A percentile compares a stretch with the other conserved stretches of the same genome.
These are phyloP conservation scores for Chlamydomonas sp. DNA, from an alignment of 139 green algal genomes.

Conservation along the genomic window DNA sequence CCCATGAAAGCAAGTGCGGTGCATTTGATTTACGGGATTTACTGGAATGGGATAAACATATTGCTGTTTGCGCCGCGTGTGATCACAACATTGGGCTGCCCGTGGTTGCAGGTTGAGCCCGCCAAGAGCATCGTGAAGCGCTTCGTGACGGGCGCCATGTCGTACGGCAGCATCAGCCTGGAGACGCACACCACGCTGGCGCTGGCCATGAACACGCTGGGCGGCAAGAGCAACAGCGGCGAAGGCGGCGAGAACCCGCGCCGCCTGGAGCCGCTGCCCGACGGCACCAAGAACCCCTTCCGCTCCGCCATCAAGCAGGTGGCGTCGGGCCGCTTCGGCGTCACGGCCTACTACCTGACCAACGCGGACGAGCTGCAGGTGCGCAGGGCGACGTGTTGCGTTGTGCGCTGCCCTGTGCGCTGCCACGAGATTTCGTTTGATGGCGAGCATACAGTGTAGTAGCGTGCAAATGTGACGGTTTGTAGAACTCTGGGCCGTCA, in stretches of 20 bases:
- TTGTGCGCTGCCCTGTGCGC: slow-evolving; percentile 54
- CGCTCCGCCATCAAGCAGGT: slow-evolving; percentile 92
- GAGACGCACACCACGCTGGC: slow-evolving; percentile 95
- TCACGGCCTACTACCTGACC: slow-evolving; percentile 94
- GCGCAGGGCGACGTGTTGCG: not conserved
- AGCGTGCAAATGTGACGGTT: too few species aligned
- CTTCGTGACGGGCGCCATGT: slow-evolving; percentile 86
- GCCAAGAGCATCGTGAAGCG: slow-evolving; percentile 91
- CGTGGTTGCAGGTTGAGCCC: slow-evolving; percentile 74
- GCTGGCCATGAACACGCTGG: slow-evolving; percentile 95
- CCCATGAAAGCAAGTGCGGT: too few species aligned
- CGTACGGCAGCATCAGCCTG: slow-evolving; percentile 82
- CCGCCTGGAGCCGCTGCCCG: slow-evolving; percentile 78
- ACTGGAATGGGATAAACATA: not conserved
- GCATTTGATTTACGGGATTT: not conserved
- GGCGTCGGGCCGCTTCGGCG: slow-evolving; percentile 91
- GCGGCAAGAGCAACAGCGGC: slow-evolving; percentile 86
- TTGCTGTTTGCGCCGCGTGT: not conserved
- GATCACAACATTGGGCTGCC: not conserved
- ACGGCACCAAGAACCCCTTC: slow-evolving; percentile 88
- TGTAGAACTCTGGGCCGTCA: too few species aligned
- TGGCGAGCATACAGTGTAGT: too few species aligned
- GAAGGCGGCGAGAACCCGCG: slow-evolving; percentile 95
- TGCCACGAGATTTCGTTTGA: too few species aligned
- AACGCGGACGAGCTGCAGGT: slow-evolving; percentile 94